Evolutionary conservation across 2,329 filamentous ascomycete genomes (phyloP).

Genomic region (Tolypocladium amazonense): DNA sequence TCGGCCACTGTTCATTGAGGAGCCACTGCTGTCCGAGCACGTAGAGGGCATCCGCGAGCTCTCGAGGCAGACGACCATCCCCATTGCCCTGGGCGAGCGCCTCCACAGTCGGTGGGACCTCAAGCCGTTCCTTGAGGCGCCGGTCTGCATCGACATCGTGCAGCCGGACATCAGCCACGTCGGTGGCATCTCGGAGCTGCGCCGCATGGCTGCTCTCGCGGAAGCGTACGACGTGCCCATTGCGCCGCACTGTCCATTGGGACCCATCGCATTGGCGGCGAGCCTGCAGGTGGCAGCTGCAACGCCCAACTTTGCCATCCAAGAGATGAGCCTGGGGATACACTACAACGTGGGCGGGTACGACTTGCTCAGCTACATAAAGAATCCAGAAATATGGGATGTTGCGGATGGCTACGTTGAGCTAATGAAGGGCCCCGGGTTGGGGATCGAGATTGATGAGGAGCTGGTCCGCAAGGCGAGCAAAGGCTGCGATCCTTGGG

Average conservation of each 20-base stretch:
- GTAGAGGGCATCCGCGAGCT: slow-evolving; percentile 38
- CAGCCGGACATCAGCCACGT: slow-evolving; percentile 65
- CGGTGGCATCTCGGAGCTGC: slow-evolving; percentile 62
- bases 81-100: slow-evolving; percentile 63
- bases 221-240: slow-evolving; percentile 34
- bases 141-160: slow-evolving; percentile 57
- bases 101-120: slow-evolving; percentile 66
- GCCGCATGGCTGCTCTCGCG: slow-evolving; percentile 45
- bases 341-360: slow-evolving; percentile 63
- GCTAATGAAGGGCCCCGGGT: slow-evolving; percentile 45
- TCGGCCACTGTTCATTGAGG: slow-evolving; percentile 62
- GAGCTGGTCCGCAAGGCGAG: slow-evolving; percentile 51
- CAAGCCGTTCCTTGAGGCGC: slow-evolving; percentile 58
- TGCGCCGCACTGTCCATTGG: slow-evolving; percentile 64
- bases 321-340: slow-evolving; percentile 71
- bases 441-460: slow-evolving; percentile 65
- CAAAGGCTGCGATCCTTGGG: slow-evolving; percentile 51
- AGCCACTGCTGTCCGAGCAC: slow-evolving; percentile 47
- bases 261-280: slow-evolving; percentile 63
- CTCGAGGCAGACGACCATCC: slow-evolving; percentile 16
- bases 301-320: slow-evolving; percentile 58
- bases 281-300: slow-evolving; percentile 54
- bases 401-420: slow-evolving; percentile 57
- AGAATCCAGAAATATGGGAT: slow-evolving; percentile 53
- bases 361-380: slow-evolving; percentile 56